Conservation (phyloP, 1,284 basidiomycete genomes). For the Austropuccinia psidii region DNA sequence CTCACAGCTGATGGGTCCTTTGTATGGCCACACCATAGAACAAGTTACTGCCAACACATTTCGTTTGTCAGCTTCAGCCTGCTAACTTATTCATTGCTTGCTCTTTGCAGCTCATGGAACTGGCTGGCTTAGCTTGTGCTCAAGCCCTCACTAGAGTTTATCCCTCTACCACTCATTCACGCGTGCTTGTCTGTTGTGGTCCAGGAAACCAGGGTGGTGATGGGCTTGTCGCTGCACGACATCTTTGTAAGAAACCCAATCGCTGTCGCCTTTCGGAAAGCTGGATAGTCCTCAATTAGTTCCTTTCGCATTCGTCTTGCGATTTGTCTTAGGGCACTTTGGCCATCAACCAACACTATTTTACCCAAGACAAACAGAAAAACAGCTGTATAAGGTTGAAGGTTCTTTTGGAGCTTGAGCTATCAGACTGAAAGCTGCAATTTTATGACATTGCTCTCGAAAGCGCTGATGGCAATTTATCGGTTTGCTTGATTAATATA, state of each 20-base stretch:
- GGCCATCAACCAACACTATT: slow-evolving; percentile 76
- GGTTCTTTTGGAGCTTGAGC: neutral
- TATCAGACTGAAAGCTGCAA: neutral
- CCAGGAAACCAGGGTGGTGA: slow-evolving; percentile 88
- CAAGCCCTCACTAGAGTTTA: slow-evolving; percentile 75
- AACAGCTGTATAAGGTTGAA: neutral
- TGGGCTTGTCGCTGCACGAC: slow-evolving; percentile 89
- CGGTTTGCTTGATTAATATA: neutral
- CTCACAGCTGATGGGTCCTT: slow-evolving; percentile 12
- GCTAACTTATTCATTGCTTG: neutral
- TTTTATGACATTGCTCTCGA: neutral
- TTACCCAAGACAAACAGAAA: slow-evolving; percentile 69
- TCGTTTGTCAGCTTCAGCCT: neutral
- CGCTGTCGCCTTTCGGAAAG: slow-evolving; percentile 2
- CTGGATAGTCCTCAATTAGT: neutral
- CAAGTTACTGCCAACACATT: neutral
- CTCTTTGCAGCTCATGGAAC: slow-evolving; percentile 76
- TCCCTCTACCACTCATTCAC: slow-evolving; percentile 58
- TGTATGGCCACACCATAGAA: neutral
- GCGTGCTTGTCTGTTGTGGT: slow-evolving; percentile 85
- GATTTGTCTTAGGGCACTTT: slow-evolving; percentile 62
- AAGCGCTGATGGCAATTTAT: neutral
- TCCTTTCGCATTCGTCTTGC: neutral
- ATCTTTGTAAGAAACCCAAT: slow-evolving; percentile 60
- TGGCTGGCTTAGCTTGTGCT: slow-evolving; percentile 93